Evolutionary conservation across 129 eudicot genomes (phyloP), one percentile per base, ranked within the genome.

Genomic region (Dittrichia graveolens): DNA sequence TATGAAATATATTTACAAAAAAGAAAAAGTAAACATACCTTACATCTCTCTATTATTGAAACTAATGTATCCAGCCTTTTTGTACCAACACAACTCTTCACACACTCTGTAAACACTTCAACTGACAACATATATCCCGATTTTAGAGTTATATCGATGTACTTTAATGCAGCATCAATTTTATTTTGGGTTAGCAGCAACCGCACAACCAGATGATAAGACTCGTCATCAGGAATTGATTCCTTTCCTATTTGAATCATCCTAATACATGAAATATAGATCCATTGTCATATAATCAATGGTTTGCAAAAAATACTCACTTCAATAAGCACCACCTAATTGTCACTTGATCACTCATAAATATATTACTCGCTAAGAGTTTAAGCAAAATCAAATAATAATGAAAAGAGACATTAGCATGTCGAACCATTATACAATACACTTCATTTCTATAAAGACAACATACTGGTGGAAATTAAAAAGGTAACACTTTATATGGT

Each of bases 1-100:
- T 24, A 46, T 37, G 3, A 43, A 34, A 61, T 42, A 57, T 15
- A 8, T 35, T 43, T 4, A 48, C 48, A 37, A 12, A 50, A 50
- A n/a, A 37, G 3, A 34, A 38, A 47, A 46, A 71, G 3, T 5
- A 38, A 52, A 10, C 35, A 70, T 79, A 94, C 99, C 99, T 95
- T 95, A 89, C 99, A 95, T 81, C 84, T 90, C 82, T 90, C 99
- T 46, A 95, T 84, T 38, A 95, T 76, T 39, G 86, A 81, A 73
- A 86, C 91, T 82, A 95, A 69, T 5, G 87, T 67, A 75, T 95
- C 99, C 72, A 90, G 66, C 76, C 83, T 95, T 82, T 83, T 84
- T 19, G 62, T 69, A 10, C 12, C 18, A 76, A 86, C 76, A 78
- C 93, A 95, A 54, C 81, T 84, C 50, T 35, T 62, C 34, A 88